phyloP scores from a whole-genome alignment of 1,139 yeast genomes.

The Citeromyces hawaiiensis region DNA sequence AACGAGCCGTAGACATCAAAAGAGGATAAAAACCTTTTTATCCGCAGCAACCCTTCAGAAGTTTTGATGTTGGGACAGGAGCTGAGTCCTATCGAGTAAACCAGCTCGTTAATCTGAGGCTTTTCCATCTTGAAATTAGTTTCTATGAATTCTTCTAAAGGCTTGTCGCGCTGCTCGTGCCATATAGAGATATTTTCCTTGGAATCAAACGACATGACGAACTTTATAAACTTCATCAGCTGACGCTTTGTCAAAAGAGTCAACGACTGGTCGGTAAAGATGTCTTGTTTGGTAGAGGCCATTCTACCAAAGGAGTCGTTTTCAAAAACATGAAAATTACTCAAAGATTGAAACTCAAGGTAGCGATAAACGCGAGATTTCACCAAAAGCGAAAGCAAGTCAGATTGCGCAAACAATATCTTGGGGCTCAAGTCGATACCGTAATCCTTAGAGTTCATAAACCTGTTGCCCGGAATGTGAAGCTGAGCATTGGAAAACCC shows the following conservation, averaged over 20 bases:
- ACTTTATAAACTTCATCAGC: slow-evolving; percentile 87
- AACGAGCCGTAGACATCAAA: slow-evolving; percentile 70
- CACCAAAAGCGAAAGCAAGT: slow-evolving; percentile 62
- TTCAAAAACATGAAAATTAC: slow-evolving; percentile 84
- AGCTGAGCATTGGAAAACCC: slow-evolving; percentile 48
- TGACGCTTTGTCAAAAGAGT: slow-evolving; percentile 67
- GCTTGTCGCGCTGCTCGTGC: slow-evolving; percentile 36
- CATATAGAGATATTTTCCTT: slow-evolving; percentile 29
- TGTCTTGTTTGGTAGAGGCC: slow-evolving; percentile 78
- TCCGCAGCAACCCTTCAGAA: slow-evolving; percentile 64
- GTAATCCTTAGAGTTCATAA: slow-evolving; percentile 56
- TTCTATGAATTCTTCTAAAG: slow-evolving; percentile 45
- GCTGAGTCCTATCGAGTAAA: slow-evolving; percentile 77
- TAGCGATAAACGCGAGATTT: slow-evolving; percentile 83
- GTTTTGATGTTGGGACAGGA: slow-evolving; percentile 46
- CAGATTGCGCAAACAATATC: slow-evolving; percentile 78
- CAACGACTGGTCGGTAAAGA: slow-evolving; percentile 79
- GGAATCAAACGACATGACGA: slow-evolving; percentile 61
- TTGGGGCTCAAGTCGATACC: slow-evolving; percentile 87
- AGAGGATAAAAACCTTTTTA: slow-evolving; percentile 73
- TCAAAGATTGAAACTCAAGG: slow-evolving; percentile 81
- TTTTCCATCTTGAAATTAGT: slow-evolving; percentile 57
- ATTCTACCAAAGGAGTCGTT: slow-evolving; percentile 81
- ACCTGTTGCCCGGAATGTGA: slow-evolving; percentile 54
- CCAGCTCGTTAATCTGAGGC: slow-evolving; percentile 71